Evolutionary conservation across 345 rosid species (phyloP).

Genomic region (Corchorus olitorius): DNA sequence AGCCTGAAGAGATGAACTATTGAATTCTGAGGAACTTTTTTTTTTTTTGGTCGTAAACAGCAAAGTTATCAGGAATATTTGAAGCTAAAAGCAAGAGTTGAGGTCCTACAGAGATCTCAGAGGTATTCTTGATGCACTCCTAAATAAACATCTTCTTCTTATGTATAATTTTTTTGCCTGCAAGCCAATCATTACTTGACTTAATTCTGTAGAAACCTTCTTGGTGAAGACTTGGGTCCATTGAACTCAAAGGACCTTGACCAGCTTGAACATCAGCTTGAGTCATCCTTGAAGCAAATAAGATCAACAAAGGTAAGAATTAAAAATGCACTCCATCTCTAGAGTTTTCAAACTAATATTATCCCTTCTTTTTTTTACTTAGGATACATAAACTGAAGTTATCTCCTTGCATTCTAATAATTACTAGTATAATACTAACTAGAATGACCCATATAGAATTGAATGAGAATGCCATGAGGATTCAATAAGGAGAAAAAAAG

Average conservation of each 20-base stretch:
- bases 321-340: too few species aligned
- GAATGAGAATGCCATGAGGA: too few species aligned
- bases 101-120: slow-evolving; percentile 55
- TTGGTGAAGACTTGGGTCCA: slow-evolving; percentile 79
- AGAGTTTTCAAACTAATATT: neutral
- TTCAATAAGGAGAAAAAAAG: too few species aligned
- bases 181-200: neutral
- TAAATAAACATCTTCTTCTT: neutral
- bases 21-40: neutral
- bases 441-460: too few species aligned
- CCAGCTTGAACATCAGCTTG: slow-evolving; percentile 75
- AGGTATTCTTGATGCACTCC: slow-evolving; percentile 26
- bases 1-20: neutral
- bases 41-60: slow-evolving; percentile 28
- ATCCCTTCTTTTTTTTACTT: too few species aligned
- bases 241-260: slow-evolving; percentile 67
- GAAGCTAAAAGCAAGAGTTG: slow-evolving; percentile 57
- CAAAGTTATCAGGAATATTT: slow-evolving; percentile 57
- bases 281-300: slow-evolving; percentile 69
- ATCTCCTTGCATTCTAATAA: too few species aligned
- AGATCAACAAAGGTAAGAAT: slow-evolving; percentile 68
- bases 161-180: too few species aligned
- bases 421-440: too few species aligned
- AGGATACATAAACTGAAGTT: too few species aligned
- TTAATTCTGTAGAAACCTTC: slow-evolving; percentile 61